phyloP scores from a whole-genome alignment of 352 stramenopile genomes.

The Phytophthora sansomeana region DNA sequence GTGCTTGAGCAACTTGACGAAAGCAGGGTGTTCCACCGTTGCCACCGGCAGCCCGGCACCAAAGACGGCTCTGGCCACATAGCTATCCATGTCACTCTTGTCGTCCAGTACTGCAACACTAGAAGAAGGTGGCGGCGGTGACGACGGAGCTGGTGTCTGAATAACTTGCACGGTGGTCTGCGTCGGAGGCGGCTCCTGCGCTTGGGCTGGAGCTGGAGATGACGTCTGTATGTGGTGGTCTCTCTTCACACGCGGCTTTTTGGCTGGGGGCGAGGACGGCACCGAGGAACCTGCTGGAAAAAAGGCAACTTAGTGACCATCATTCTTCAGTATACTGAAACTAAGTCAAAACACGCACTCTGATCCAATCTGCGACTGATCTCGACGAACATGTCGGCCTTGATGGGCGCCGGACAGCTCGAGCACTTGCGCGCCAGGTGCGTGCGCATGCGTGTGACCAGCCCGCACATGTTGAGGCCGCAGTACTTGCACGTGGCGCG shows the following conservation, averaged over 20 bases:
- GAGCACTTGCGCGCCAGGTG: slow-evolving; percentile 70
- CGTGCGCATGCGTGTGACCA: slow-evolving; percentile 71
- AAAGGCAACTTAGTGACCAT: slow-evolving; percentile 35
- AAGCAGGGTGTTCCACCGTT: slow-evolving; percentile 65
- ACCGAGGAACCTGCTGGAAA: background rate
- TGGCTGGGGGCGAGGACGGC: slow-evolving; percentile 1
- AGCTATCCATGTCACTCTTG: slow-evolving; percentile 64
- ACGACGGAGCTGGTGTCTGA: slow-evolving; percentile 22
- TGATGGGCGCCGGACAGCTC: slow-evolving; percentile 55
- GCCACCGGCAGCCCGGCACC: slow-evolving; percentile 57
- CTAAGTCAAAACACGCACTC: slow-evolving; percentile 9
- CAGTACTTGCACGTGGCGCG: slow-evolving; percentile 83
- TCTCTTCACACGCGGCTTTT: slow-evolving; percentile 19
- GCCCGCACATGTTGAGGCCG: slow-evolving; percentile 75
- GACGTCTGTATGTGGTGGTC: background rate
- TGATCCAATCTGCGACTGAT: slow-evolving; percentile 37
- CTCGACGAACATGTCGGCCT: slow-evolving; percentile 57
- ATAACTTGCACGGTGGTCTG: slow-evolving; percentile 38
- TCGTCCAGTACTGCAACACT: slow-evolving; percentile 46
- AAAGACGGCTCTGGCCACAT: slow-evolving; percentile 67
- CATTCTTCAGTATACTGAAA: slow-evolving; percentile 23
- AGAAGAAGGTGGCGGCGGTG: background rate
- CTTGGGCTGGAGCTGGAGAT: background rate
- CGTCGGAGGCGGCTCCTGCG: background rate
- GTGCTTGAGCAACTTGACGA: slow-evolving; percentile 71